These are phyloP conservation scores for Rhodotorula graminis DNA, from an alignment of 768 basidiomycete genomes.

Conservation along the genomic window DNA sequence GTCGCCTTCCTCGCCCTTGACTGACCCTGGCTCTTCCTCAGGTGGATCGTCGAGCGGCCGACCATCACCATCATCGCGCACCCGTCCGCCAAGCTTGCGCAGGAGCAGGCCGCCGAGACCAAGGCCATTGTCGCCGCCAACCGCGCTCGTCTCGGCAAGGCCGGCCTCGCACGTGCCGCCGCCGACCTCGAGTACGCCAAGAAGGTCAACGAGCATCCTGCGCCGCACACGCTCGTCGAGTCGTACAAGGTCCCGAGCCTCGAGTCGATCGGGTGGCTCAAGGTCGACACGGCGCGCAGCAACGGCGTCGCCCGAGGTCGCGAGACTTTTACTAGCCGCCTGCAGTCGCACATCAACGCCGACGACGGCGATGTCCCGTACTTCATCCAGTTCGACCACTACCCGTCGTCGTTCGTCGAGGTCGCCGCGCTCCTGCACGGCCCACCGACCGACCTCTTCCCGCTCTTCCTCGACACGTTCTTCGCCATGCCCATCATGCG, in stretches of 20 bases:
- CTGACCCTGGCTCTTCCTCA: conserved; percentile 44
- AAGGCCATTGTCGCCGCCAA: conserved; percentile 67
- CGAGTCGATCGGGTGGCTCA: conserved; percentile 82
- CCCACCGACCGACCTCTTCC: conserved; percentile 64
- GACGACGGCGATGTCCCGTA: conserved; percentile 70
- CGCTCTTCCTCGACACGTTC: conserved; percentile 71
- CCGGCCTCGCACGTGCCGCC: conserved; percentile 66
- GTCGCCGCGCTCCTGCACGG: conserved; percentile 75
- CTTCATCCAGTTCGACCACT: conserved; percentile 80
- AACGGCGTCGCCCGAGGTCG: conserved; percentile 49
- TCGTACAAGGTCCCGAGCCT: conserved; percentile 82
- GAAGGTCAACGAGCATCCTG: conserved; percentile 70
- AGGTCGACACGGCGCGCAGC: conserved; percentile 64
- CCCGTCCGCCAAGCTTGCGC: conserved; percentile 75
- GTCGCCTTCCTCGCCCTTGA: too few species aligned
- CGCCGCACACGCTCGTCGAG: conserved; percentile 73
- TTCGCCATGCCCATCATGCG: conserved; percentile 77
- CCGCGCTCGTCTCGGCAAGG: conserved; percentile 64
- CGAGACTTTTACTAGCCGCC: conserved; percentile 42
- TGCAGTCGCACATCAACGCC: conserved; percentile 60
- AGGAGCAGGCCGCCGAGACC: conserved; percentile 70
- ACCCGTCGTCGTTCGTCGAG: conserved; percentile 81
- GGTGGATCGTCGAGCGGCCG: conserved; percentile 71
- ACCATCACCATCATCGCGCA: conserved; percentile 70
- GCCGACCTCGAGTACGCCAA: conserved; percentile 71